These are phyloP conservation scores for Aureobasidium melanogenum DNA, from an alignment of 2,329 filamentous ascomycete species.

Conservation along the genomic window DNA sequence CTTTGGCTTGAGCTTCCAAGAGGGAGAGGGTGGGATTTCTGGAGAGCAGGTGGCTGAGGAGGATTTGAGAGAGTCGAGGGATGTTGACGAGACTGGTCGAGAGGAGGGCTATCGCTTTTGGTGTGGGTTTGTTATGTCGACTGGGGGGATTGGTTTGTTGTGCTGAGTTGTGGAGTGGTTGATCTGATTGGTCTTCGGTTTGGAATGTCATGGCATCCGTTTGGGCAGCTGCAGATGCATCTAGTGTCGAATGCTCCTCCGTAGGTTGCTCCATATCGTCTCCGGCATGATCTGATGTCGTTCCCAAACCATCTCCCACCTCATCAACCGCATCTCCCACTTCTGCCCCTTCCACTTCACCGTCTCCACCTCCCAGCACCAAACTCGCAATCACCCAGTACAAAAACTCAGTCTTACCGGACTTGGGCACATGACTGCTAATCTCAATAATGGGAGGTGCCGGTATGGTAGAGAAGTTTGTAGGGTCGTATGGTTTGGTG, in stretches of 20 bases:
- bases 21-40: background rate
- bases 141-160: background rate
- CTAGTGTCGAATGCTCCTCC: no score
- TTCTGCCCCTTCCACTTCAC: background rate
- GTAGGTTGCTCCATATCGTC: no score
- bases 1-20: slow-evolving; percentile 14
- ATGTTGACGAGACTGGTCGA: slow-evolving; percentile 44
- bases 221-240: background rate
- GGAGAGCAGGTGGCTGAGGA: slow-evolving; percentile 15
- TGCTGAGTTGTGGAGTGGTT: background rate
- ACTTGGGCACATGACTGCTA: slow-evolving; percentile 39
- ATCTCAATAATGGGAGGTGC: slow-evolving; percentile 43
- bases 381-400: slow-evolving; percentile 46
- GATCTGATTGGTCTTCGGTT: no score
- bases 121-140: slow-evolving; percentile 19
- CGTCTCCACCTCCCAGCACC: slow-evolving; percentile 29
- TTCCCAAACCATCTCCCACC: background rate
- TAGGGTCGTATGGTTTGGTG: slow-evolving; percentile 11
- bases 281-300: background rate
- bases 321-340: background rate
- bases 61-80: slow-evolving; percentile 34
- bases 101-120: slow-evolving; percentile 45
- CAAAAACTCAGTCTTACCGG: slow-evolving; percentile 51
- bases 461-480: background rate
- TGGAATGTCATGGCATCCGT: background rate